These are phyloP conservation scores for Colletotrichum agaves DNA, from an alignment of 2,329 filamentous ascomycete genomes.

Conservation along the genomic window DNA sequence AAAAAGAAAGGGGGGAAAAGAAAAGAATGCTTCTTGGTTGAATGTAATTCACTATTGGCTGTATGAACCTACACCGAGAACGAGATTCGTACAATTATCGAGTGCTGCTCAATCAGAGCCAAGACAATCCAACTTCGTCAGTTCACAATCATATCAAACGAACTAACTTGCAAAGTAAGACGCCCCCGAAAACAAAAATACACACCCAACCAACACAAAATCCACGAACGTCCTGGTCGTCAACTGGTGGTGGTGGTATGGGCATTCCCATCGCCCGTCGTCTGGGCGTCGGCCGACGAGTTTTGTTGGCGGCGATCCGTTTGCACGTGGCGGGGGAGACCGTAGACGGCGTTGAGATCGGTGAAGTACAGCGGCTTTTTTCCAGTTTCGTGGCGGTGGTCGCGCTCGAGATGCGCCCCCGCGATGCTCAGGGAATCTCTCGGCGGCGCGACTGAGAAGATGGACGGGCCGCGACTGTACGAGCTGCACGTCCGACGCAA, in stretches of 20 bases:
- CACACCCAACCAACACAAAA: background rate
- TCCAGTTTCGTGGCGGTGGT: constrained; percentile 47
- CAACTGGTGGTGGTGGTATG: background rate
- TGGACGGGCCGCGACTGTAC: constrained; percentile 65
- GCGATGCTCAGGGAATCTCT: constrained; percentile 69
- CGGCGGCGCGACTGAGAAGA: constrained; percentile 76
- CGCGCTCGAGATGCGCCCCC: constrained; percentile 65
- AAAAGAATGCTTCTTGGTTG: too few relatives aligned
- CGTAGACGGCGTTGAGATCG: constrained; percentile 75
- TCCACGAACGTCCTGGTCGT: background rate
- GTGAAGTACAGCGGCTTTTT: constrained; percentile 64
- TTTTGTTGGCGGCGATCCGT: constrained; percentile 51
- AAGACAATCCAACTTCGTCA: too few relatives aligned
- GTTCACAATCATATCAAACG: too few relatives aligned
- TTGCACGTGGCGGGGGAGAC: constrained; percentile 66
- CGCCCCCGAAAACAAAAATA: background rate
- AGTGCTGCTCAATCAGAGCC: too few relatives aligned
- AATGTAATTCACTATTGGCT: too few relatives aligned
- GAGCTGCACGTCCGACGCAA: constrained; percentile 66
- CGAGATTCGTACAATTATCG: too few relatives aligned
- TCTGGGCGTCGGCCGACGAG: background rate
- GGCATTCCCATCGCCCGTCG: background rate
- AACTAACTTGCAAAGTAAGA: too few relatives aligned
- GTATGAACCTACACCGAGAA: too few relatives aligned
- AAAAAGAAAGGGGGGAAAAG: too few relatives aligned